These are phyloP conservation scores for Pythium oligandrum DNA, from an alignment of 352 stramenopile species.

Conservation along the genomic window DNA sequence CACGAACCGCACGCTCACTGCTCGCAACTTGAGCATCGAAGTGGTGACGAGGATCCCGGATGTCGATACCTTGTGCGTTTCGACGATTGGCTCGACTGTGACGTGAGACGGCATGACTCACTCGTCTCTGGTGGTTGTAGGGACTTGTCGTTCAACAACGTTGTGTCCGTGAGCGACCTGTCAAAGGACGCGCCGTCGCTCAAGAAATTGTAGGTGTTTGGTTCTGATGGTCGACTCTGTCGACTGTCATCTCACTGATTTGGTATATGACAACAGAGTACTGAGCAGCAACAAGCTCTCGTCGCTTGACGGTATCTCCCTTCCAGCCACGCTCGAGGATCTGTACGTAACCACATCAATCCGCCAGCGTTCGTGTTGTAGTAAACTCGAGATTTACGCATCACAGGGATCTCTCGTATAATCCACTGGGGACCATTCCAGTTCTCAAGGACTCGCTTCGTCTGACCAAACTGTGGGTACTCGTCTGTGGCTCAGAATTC, in stretches of 20 bases:
- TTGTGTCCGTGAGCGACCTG: background rate
- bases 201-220: conserved; percentile 15
- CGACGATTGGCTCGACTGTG: too few relatives aligned
- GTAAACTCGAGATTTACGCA: too few relatives aligned
- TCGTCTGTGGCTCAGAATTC: too few relatives aligned
- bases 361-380: too few relatives aligned
- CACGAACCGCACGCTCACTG: conserved; percentile 30
- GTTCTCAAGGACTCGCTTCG: too few relatives aligned
- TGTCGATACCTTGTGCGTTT: conserved; percentile 14
- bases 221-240: too few relatives aligned
- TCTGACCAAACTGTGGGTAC: too few relatives aligned
- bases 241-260: too few relatives aligned
- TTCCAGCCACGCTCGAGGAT: conserved; percentile 32
- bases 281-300: conserved; percentile 45
- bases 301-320: conserved; percentile 32
- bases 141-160: background rate
- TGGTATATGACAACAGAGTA: conserved; percentile 2
- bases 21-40: conserved; percentile 37
- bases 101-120: too few relatives aligned
- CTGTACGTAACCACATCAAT: conserved; percentile 23
- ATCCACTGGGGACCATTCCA: too few relatives aligned
- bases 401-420: too few relatives aligned
- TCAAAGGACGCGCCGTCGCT: conserved; percentile 1
- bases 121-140: too few relatives aligned
- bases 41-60: conserved; percentile 42